Evolutionary conservation across 805 yeast species (phyloP), one percentile per base, ranked within the genome.

Genomic region (Candida ulmi): DNA sequence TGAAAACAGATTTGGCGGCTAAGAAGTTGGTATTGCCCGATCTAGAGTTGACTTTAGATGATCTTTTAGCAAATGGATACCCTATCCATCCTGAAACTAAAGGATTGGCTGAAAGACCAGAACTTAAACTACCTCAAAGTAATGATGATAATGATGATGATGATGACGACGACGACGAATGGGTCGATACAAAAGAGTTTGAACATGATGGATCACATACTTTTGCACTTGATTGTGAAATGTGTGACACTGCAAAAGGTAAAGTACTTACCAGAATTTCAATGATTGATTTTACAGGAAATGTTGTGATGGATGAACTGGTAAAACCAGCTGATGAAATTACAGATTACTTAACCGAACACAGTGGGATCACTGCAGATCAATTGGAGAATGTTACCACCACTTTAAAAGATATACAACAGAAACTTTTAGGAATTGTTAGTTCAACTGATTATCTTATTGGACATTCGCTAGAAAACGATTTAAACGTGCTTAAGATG

Each of bases 151-250:
- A n/a, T n/a, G n/a, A n/a, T n/a, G n/a, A n/a, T n/a, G n/a, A n/a
- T n/a, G n/a, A n/a, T n/a, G n/a, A n/a, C n/a, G n/a, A n/a, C n/a
- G n/a, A n/a, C n/a, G 53, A 50, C 1, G 71, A 65, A 4, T 83
- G 83, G 80, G 70, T 65, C 1, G 75, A 75, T 32, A 83, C 95
- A 0, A 47, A 30, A 12, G 40, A 54, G 1, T 74, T 77, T 44
- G 74, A 72, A 1, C 80, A 76, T 45, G 78, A 68, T 9, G 81
- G 80, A 0, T 72, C 83, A 0, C 78, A 70, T 41, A 76, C 83
- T 0, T 87, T 76, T 63, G 93, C 95, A 0, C 48, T 93, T 16
- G 99, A 91, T 62, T 93, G 99, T 67, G 99, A 91, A 62, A 93
- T 91, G 88, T 88, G 96, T 57, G 63, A 71, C 42, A 62, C 90